Conservation (phyloP, 2,329 filamentous ascomycete species). For the Trichophyton verrucosum region DNA sequence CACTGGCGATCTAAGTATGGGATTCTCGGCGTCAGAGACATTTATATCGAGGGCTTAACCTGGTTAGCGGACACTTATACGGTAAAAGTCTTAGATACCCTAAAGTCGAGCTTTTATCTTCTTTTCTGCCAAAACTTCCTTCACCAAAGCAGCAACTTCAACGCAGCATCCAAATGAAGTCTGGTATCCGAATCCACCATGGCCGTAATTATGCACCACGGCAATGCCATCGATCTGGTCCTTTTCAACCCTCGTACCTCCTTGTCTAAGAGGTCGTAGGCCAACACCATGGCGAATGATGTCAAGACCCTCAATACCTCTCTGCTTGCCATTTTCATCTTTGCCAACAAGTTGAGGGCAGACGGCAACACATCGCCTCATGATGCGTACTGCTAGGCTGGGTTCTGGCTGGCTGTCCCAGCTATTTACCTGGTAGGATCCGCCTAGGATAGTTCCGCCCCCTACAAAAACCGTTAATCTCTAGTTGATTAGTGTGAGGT, state of each 20-base stretch:
- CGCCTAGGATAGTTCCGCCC: slow-evolving; percentile 80
- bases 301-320: slow-evolving; percentile 57
- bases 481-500: not conserved
- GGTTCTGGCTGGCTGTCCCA: slow-evolving; percentile 72
- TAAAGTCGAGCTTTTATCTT: slow-evolving; percentile 23
- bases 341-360: slow-evolving; percentile 40
- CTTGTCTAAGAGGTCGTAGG: slow-evolving; percentile 59
- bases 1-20: too few species aligned
- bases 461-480: slow-evolving; percentile 23
- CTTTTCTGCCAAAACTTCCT: slow-evolving; percentile 33
- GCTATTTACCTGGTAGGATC: slow-evolving; percentile 64
- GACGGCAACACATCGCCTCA: slow-evolving; percentile 48
- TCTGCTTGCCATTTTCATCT: slow-evolving; percentile 21
- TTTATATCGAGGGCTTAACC: too few species aligned
- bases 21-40: too few species aligned
- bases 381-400: slow-evolving; percentile 68
- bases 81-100: not conserved
- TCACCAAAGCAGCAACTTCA: slow-evolving; percentile 53
- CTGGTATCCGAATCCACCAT: slow-evolving; percentile 51
- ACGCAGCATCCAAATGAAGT: slow-evolving; percentile 57
- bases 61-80: not conserved
- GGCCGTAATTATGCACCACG: slow-evolving; percentile 35
- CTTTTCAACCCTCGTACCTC: slow-evolving; percentile 63
- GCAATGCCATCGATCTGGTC: slow-evolving; percentile 52
- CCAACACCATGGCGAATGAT: slow-evolving; percentile 74